Conservation (phyloP, 148 eudicot genomes). For the Talinum fruticosum region DNA sequence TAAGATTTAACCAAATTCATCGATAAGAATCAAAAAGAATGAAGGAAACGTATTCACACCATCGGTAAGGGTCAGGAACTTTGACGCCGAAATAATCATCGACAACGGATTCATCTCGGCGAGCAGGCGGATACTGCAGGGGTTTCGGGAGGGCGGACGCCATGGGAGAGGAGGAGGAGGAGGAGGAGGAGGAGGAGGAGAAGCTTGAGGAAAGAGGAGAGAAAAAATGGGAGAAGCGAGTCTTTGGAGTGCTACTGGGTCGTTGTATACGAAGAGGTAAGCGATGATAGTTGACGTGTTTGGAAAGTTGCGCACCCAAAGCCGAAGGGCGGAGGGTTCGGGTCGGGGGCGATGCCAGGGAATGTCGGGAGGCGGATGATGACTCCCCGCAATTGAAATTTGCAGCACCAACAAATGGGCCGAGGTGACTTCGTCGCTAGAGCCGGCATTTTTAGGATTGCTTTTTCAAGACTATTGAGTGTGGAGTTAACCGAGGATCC, state of each 20-base stretch:
- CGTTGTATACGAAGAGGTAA: not conserved
- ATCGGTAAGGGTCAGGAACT: constrained; percentile 59
- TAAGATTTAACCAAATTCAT: not conserved
- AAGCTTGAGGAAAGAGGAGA: constrained; percentile 10
- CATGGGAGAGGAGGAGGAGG: constrained; percentile 28
- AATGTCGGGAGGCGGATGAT: not conserved
- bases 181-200: constrained; percentile 17
- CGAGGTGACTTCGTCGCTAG: not conserved
- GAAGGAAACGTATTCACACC: constrained; percentile 26
- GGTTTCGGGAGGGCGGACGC: constrained; percentile 28
- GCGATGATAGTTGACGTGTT: not conserved
- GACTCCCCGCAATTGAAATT: not conserved
- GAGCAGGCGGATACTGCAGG: constrained; percentile 41
- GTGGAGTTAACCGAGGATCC: too few species aligned
- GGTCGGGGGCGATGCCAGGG: not conserved
- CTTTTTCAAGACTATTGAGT: too few species aligned
- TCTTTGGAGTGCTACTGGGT: not conserved
- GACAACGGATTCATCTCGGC: constrained; percentile 50
- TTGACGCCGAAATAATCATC: constrained; percentile 51
- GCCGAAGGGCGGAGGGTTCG: not conserved
- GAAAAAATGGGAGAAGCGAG: not conserved
- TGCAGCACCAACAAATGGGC: not conserved
- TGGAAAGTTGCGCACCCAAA: not conserved
- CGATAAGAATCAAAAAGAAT: not conserved
- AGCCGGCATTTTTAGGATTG: not conserved